A percentile compares a stretch with the other conserved stretches of the same genome.
These are phyloP conservation scores for Stramenopiles sp. DNA, from an alignment of 352 stramenopile genomes.

Conservation along the genomic window DNA sequence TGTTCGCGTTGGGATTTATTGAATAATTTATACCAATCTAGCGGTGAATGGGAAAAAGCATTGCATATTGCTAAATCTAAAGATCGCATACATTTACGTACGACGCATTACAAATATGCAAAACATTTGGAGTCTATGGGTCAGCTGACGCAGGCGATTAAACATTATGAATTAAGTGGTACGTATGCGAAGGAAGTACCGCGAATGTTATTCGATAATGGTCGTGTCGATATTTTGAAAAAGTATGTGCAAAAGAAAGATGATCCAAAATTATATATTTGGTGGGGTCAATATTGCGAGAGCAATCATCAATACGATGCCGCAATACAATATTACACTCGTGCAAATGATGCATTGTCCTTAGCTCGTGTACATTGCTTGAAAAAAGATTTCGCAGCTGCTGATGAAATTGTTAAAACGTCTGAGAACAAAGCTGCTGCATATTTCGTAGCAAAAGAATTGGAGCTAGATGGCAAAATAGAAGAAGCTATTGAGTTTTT, in stretches of 20 bases:
- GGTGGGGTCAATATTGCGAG: slow-evolving; percentile 79
- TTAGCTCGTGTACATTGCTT: slow-evolving; percentile 71
- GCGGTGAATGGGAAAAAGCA: slow-evolving; percentile 67
- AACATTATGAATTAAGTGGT: slow-evolving; percentile 65
- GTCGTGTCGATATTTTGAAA: slow-evolving; percentile 61
- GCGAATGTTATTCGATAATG: slow-evolving; percentile 68
- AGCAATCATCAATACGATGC: slow-evolving; percentile 56
- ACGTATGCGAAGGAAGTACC: slow-evolving; percentile 69
- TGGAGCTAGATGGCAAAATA: slow-evolving; percentile 50
- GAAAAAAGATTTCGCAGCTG: slow-evolving; percentile 55
- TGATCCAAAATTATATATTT: slow-evolving; percentile 58
- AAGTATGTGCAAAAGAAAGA: slow-evolving; percentile 64
- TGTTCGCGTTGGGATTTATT: slow-evolving; percentile 70
- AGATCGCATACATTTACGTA: slow-evolving; percentile 71
- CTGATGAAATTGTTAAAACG: slow-evolving; percentile 54
- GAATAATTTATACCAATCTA: slow-evolving; percentile 66
- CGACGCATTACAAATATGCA: slow-evolving; percentile 61
- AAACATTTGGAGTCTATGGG: slow-evolving; percentile 65
- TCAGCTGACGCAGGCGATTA: slow-evolving; percentile 60
- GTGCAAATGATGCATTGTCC: slow-evolving; percentile 56
- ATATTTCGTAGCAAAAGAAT: slow-evolving; percentile 60
- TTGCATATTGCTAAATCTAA: slow-evolving; percentile 56
- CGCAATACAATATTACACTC: slow-evolving; percentile 61
- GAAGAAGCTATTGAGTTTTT: slow-evolving; percentile 72
- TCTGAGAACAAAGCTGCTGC: slow-evolving; percentile 26